Evolutionary conservation across 805 yeast genomes (phyloP).

Genomic region (Hanseniaspora nectarophila): DNA sequence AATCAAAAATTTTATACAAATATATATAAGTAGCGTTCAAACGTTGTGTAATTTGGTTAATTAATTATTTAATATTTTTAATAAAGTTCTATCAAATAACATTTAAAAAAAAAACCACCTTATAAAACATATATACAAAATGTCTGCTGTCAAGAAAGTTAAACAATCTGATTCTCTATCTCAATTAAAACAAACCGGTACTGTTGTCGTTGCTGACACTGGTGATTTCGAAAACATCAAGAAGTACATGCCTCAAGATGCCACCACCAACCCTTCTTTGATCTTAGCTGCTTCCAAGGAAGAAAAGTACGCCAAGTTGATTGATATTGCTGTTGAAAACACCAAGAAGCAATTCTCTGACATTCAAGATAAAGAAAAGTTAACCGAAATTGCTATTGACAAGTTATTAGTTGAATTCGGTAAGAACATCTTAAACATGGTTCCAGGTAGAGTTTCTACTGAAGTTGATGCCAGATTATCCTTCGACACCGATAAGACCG

Average conservation of each 20-base stretch:
- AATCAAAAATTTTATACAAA: not conserved
- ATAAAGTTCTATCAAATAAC: constrained; percentile 9
- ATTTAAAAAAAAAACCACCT: not conserved
- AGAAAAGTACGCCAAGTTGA: constrained; percentile 74
- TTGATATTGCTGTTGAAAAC: constrained; percentile 84
- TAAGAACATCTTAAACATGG: constrained; percentile 78
- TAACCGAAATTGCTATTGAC: constrained; percentile 78
- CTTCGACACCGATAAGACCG: constrained; percentile 86
- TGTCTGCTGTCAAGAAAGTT: constrained; percentile 28
- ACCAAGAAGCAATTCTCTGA: constrained; percentile 41
- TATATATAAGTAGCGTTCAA: no score
- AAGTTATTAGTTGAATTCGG: constrained; percentile 93
- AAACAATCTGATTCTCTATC: constrained; percentile 60
- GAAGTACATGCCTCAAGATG: constrained; percentile 96
- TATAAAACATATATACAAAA: not conserved
- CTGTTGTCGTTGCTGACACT: constrained; percentile 94
- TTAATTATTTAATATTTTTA: no score
- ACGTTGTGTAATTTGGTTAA: no score
- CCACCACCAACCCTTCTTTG: constrained; percentile 97
- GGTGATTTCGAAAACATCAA: constrained; percentile 98
- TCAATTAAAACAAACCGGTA: constrained; percentile 88
- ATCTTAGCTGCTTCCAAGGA: constrained; percentile 91
- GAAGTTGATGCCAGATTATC: constrained; percentile 98
- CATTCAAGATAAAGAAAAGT: constrained; percentile 37
- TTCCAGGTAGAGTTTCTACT: constrained; percentile 98